Base-by-base conservation (phyloP, 169 alveolate genomes). In the Amoebophrya sp. region DNA sequence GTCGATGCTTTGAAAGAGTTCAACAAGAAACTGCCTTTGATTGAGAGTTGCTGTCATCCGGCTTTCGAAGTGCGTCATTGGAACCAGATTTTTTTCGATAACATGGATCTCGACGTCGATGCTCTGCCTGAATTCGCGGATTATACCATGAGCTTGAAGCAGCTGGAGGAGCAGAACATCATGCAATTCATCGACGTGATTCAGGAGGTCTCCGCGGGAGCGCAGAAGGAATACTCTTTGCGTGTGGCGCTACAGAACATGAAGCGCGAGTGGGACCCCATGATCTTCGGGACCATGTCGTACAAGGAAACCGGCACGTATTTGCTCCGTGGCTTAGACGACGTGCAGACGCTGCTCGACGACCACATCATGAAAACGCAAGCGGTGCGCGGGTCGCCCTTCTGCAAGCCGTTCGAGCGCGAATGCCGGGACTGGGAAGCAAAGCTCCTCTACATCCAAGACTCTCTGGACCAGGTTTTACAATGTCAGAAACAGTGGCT, bases 401-500 rank as follows among this genome's bases (percentile, higher is more conserved):
- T 93, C 93, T 97, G 96, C 14, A 95, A 95, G 93, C 95, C 94
- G 89, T 96, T 97, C 94, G 96, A 96, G 90, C 95, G 95, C 54
- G 95, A 95, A 92, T 95, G 96, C 90, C 95, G 94, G 89, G 97
- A 95, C 90, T 96, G 98, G 98, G 98, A 97, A 91, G 95, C 95
- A 65, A 94, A 95, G 92, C 96, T 97, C 89, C 90, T 94, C 41
- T 95, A 94, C 89, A 90, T 95, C 33, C 95, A 95, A 92, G 94
- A 92, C 40, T 47, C 83, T 39, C 90, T 94, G 41, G 93, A 90
- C 54, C 77, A 89, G 91, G 29, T 89, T 83, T 38, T 93, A 77
- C 95, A 97, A 94, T 95, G 96, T 93, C 95, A 97, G 94, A 94
- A 95, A 77, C 96, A 95, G n/a, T 97, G 98, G 98, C 96, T 97